Conservation (phyloP, 75 land plant genomes). For the Picea glauca region DNA sequence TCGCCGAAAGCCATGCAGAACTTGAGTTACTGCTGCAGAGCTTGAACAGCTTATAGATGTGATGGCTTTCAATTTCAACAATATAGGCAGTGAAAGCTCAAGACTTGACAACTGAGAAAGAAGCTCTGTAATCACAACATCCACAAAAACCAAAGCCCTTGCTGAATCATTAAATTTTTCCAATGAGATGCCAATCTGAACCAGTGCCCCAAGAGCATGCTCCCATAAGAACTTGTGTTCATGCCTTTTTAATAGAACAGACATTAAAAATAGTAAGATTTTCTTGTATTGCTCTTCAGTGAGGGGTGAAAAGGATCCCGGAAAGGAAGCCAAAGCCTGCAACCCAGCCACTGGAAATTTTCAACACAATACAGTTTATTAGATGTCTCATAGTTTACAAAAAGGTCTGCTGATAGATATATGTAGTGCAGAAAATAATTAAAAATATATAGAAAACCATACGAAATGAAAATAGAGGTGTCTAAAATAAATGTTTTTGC, state of each 20-base stretch:
- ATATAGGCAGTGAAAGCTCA: slow-evolving; percentile 22
- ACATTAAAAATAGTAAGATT: too few relatives aligned
- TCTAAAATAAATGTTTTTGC: background rate
- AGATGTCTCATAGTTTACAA: background rate
- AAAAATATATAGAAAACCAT: background rate
- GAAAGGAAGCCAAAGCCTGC: too few relatives aligned
- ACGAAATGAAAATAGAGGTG: background rate
- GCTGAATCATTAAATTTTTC: too few relatives aligned
- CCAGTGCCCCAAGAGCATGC: too few relatives aligned
- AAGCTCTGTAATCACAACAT: slow-evolving; percentile 39
- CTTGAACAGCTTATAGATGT: slow-evolving; percentile 6
- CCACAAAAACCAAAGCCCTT: slow-evolving; percentile 23
- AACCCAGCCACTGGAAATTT: slow-evolving; percentile 75
- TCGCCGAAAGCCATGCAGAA: too few relatives aligned
- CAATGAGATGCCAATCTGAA: too few relatives aligned
- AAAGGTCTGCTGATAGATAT: background rate
- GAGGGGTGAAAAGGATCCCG: too few relatives aligned
- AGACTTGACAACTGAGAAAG: slow-evolving; percentile 22
- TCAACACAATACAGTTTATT: background rate
- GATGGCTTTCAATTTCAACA: slow-evolving; percentile 23
- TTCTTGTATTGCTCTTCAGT: too few relatives aligned
- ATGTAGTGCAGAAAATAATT: background rate
- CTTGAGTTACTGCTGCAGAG: too few relatives aligned
- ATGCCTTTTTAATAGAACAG: too few relatives aligned
- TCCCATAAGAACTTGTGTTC: too few relatives aligned